Evolutionary conservation across 1,139 yeast genomes (phyloP).

Genomic region (Candida pseudoviswanathii): DNA sequence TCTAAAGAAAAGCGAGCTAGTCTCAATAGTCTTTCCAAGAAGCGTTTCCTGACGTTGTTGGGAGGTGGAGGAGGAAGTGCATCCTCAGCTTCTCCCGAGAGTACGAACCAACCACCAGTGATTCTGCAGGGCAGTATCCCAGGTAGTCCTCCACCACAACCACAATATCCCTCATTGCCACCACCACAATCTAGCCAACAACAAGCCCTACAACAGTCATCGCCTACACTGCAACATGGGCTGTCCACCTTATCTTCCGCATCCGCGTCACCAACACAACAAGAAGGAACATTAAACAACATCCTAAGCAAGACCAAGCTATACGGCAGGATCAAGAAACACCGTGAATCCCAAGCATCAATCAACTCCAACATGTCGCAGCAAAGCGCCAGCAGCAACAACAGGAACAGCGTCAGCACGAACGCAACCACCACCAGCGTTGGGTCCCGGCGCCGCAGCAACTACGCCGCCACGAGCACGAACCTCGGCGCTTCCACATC

Average conservation of each 20-base stretch:
- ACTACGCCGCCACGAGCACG: constrained; percentile 14
- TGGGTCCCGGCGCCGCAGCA: constrained; percentile 29
- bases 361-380: constrained; percentile 28
- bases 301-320: constrained; percentile 40
- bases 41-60: constrained; percentile 29
- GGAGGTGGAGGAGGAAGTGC: constrained; percentile 20
- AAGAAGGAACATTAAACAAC: constrained; percentile 29
- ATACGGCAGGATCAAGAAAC: constrained; percentile 40
- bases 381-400: constrained; percentile 19
- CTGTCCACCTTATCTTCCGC: not conserved
- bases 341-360: constrained; percentile 41
- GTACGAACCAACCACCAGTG: not conserved
- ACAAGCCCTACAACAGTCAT: not conserved
- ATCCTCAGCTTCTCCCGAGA: constrained; percentile 1
- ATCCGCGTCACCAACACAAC: constrained; percentile 3
- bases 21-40: constrained; percentile 21
- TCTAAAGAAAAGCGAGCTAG: constrained; percentile 10
- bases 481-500: constrained; percentile 7
- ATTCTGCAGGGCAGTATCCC: not conserved
- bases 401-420: constrained; percentile 28
- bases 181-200: constrained; percentile 10
- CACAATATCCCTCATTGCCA: constrained; percentile 1
- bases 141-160: constrained; percentile 1
- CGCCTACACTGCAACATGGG: not conserved
- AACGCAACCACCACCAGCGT: constrained; percentile 20